phyloP scores from a whole-genome alignment of 306 rosid genomes.

The Prinsepia uniflora region DNA sequence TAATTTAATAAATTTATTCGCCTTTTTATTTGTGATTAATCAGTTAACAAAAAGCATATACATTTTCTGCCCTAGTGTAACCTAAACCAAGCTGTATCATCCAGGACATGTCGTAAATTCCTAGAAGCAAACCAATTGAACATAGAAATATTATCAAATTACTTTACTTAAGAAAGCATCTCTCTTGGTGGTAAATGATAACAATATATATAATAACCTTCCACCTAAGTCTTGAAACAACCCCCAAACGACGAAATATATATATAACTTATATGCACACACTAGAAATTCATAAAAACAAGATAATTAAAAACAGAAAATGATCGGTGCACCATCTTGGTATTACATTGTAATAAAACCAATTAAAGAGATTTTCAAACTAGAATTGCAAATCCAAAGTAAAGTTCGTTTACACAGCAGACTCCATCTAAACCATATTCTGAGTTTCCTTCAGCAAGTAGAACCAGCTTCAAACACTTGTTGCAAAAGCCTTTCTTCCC shows the following conservation, averaged over 20 bases:
- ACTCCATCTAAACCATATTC: slow-evolving; percentile 57
- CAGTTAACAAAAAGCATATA: neutral
- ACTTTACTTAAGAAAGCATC: neutral
- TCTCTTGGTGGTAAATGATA: neutral
- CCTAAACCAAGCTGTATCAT: neutral
- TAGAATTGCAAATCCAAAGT: neutral
- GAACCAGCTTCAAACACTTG: slow-evolving; percentile 45
- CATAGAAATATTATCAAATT: too few species aligned
- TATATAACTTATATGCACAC: neutral
- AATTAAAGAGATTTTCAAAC: neutral
- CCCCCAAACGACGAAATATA: neutral
- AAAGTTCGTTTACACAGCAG: slow-evolving; percentile 22
- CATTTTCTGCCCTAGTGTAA: neutral
- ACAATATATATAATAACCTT: neutral
- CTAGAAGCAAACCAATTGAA: too few species aligned
- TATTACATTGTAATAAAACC: neutral
- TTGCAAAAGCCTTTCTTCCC: slow-evolving; percentile 50
- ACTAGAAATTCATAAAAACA: neutral
- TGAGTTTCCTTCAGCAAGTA: slow-evolving; percentile 45
- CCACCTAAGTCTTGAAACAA: neutral
- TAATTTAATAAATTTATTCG: neutral
- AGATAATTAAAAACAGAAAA: neutral
- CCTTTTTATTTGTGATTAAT: neutral
- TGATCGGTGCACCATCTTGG: too few species aligned
- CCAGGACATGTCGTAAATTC: too few species aligned